Conservation (phyloP, 257 asterid genomes). For the Jaltomata sinuosa region DNA sequence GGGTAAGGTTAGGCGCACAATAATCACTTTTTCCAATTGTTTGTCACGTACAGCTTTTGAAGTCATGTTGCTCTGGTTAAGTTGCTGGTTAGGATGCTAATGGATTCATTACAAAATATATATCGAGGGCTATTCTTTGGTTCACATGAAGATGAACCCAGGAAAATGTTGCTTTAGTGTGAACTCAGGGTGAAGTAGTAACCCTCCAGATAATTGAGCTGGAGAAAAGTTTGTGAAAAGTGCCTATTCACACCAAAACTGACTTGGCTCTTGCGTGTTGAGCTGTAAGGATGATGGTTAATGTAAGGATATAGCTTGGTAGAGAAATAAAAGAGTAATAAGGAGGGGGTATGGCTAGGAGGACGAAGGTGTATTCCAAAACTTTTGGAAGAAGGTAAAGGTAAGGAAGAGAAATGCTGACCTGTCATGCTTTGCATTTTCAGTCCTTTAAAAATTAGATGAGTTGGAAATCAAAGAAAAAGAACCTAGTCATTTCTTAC, state of each 20-base stretch:
- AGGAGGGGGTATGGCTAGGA: neutral
- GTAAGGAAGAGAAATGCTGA: neutral
- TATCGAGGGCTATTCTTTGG: neutral
- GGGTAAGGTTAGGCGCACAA: neutral
- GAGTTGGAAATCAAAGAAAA: neutral
- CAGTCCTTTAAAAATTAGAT: neutral
- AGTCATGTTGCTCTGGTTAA: neutral
- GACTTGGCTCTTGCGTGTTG: neutral
- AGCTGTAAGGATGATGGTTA: neutral
- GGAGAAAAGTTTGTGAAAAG: neutral
- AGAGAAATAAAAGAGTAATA: neutral
- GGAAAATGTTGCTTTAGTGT: neutral
- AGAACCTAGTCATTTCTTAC: neutral
- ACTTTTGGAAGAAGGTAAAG: neutral
- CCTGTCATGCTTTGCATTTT: neutral
- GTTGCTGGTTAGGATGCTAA: neutral
- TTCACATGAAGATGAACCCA: neutral
- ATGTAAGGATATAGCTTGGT: neutral
- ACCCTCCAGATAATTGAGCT: neutral
- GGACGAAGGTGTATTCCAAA: neutral
- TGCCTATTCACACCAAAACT: neutral
- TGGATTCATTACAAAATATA: neutral
- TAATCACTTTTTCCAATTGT: neutral
- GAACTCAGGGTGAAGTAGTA: neutral
- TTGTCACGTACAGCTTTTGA: neutral